These are phyloP conservation scores for Nicotiana undulata DNA, from an alignment of 257 asterid genomes.

Conservation along the genomic window DNA sequence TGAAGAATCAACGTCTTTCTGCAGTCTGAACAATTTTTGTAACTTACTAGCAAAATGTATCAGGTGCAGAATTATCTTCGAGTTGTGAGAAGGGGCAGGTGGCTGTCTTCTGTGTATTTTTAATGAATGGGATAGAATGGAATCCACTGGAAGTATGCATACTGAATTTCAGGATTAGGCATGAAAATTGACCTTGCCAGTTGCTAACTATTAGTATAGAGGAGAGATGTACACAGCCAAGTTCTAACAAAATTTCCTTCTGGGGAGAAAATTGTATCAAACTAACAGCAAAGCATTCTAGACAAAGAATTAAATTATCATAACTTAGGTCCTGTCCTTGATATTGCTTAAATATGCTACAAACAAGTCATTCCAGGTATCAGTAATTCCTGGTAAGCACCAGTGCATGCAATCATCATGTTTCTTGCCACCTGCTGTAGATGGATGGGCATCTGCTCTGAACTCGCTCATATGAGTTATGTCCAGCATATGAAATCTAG, in stretches of 20 bases:
- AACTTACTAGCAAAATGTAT: too few species aligned
- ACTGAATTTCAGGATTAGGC: too few species aligned
- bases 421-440: slow-evolving; percentile 71
- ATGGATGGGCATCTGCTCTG: slow-evolving; percentile 91
- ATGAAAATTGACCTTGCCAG: too few species aligned
- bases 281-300: not conserved
- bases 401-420: slow-evolving; percentile 98
- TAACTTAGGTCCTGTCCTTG: slow-evolving; percentile 15
- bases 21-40: too few species aligned
- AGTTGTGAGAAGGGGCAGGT: not conserved
- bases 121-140: too few species aligned
- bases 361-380: slow-evolving; percentile 87
- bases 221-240: not conserved
- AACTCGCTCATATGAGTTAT: slow-evolving; percentile 68
- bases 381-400: slow-evolving; percentile 93
- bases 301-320: not conserved
- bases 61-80: not conserved
- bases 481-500: slow-evolving; percentile 52
- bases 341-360: slow-evolving; percentile 40
- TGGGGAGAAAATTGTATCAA: not conserved
- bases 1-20: not conserved
- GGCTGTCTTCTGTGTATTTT: not conserved
- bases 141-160: too few species aligned
- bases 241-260: not conserved
- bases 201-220: not conserved